Base-by-base conservation (phyloP, 2,329 filamentous ascomycete species). In the Passalora sequoiae region DNA sequence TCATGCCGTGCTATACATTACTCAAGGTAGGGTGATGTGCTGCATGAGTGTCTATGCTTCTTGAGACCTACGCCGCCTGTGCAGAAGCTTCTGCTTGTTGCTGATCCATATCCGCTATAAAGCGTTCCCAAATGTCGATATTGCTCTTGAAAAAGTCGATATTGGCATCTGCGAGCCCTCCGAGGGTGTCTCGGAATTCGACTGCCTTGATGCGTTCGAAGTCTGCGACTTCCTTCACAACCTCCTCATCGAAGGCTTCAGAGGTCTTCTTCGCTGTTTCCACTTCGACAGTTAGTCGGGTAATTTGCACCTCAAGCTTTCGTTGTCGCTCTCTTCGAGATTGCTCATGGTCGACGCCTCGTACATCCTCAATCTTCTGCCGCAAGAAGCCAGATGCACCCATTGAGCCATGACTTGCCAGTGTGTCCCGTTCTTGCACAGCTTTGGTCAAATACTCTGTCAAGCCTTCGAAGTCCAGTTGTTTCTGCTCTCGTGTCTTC, bases 161-260 rank as follows among this genome's bases (percentile, higher is more conserved):
- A 64, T 98, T 88, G 13, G 86, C 81, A 60, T 91, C 84, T 0
- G 91, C 88, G 37, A 98, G 68, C 2, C 80, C 81, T 2, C 87
- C 88, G 38, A 98, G 75, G 56, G 92, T 89, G 52, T 84, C 78
- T 65, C 87, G 86, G 67, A 98, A 94, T 72, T 98, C 57, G 30
- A 86, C 74, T 28, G 87, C 81, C 73, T 98, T 98, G 74, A 97
- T 97, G 44, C 89, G 79, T 69, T 98, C 92, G 68, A 98, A 98
- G 62, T 96, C 89, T 15, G 78, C 77, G 1, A 96, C 86, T 65
- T 98, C 92, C 59, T 86, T 84, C 31, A 97, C 84, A 1, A 96
- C 91, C 67, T 96, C 89, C 62, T 96, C 89, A 66, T 96, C 92
- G 60, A 98, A 98, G 62, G 88, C 83, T 66, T 97, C 89, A 38